Conservation (phyloP, 192 early-diverging fungal genomes). For the Backusella psychrophila region DNA sequence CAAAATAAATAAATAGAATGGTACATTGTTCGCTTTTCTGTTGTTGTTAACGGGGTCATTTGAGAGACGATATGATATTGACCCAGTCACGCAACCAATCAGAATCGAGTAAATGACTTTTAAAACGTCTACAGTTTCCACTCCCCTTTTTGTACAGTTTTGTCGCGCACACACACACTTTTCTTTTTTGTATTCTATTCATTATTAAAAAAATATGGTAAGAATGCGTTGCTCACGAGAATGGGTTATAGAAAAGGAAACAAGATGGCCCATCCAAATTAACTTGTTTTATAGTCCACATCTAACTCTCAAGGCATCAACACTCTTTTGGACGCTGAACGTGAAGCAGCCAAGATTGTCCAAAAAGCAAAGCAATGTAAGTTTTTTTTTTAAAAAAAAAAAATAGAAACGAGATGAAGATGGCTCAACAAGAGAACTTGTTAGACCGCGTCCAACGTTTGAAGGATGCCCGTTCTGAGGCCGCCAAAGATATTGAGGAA, state of each 20-base stretch:
- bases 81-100: conserved; percentile 1
- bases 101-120: background rate
- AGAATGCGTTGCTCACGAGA: background rate
- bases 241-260: background rate
- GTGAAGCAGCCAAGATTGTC: conserved; percentile 93
- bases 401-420: background rate
- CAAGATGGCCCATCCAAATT: background rate
- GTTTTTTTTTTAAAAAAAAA: background rate
- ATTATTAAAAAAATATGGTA: background rate
- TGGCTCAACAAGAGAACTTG: background rate
- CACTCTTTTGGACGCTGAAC: conserved; percentile 96
- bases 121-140: background rate
- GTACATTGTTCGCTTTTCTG: no score
- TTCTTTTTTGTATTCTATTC: background rate
- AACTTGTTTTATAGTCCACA: conserved; percentile 18
- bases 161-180: background rate
- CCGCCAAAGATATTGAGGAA: conserved; percentile 86
- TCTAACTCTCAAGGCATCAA: conserved; percentile 90
- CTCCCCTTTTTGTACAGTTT: background rate
- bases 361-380: conserved; percentile 88
- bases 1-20: background rate
- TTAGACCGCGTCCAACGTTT: conserved; percentile 89
- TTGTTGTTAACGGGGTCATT: background rate
- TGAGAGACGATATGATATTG: background rate
- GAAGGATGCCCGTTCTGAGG: conserved; percentile 93